Conservation (phyloP, 306 rosid species). For the Vigna unguiculata region DNA sequence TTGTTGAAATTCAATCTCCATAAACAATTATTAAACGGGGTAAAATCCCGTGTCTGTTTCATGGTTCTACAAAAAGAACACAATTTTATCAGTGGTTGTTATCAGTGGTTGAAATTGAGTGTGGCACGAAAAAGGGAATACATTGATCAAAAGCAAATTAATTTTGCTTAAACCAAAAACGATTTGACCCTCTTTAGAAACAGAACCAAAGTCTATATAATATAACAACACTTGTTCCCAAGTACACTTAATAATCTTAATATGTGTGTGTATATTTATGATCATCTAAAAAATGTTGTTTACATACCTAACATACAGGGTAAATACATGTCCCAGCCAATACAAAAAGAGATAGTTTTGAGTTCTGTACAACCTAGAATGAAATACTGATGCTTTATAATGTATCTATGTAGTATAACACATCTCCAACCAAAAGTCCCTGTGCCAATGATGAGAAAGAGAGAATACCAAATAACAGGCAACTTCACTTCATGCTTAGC, state of each 20-base stretch:
- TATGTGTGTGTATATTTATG: neutral
- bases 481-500: slow-evolving; percentile 32
- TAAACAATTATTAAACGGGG: neutral
- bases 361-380: slow-evolving; percentile 52
- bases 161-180: neutral
- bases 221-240: neutral
- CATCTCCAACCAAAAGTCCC: slow-evolving; percentile 39
- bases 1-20: neutral
- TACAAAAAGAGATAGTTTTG: slow-evolving; percentile 21
- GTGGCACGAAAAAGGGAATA: neutral
- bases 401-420: neutral
- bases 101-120: neutral
- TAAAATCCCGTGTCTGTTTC: neutral
- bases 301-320: slow-evolving; percentile 37
- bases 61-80: neutral
- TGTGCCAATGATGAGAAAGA: slow-evolving; percentile 19
- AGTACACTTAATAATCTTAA: neutral
- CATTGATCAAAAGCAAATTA: neutral
- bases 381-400: slow-evolving; percentile 26
- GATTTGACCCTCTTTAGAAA: neutral
- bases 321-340: slow-evolving; percentile 37
- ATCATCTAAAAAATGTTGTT: slow-evolving; percentile 26
- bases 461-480: slow-evolving; percentile 42
- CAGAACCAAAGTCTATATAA: neutral
- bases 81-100: neutral